Percentiles rank a stretch among this genome's conserved stretches.
Evolutionary conservation across 2,329 filamentous ascomycete genomes (phyloP).

Genomic region (Pezicula radicicola): DNA sequence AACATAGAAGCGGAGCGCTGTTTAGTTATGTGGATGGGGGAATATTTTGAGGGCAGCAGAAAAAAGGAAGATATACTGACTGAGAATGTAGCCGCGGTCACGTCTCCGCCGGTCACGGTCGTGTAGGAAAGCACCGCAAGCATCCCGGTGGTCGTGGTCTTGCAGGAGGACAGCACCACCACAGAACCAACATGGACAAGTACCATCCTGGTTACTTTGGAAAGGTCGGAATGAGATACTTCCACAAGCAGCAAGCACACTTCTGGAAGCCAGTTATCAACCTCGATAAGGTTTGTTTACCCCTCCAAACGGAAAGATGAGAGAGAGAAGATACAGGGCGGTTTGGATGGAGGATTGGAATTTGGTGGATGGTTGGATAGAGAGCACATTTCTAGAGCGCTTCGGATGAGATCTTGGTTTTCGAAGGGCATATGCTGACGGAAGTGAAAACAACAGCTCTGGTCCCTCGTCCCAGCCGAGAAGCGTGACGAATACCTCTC

Average conservation of each 20-base stretch:
- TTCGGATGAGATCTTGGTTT: background rate
- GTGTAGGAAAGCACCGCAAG: slow-evolving; percentile 99
- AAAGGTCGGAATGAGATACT: slow-evolving; percentile 93
- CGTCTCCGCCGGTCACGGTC: slow-evolving; percentile 97
- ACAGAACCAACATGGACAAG: slow-evolving; percentile 88
- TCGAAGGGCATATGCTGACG: slow-evolving; percentile 17
- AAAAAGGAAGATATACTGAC: slow-evolving; percentile 23
- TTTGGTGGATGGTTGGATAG: background rate
- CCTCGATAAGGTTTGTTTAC: slow-evolving; percentile 80
- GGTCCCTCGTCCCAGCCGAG: slow-evolving; percentile 91
- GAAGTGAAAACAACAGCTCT: slow-evolving; percentile 59
- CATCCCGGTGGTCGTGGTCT: slow-evolving; percentile 77
- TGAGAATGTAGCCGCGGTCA: slow-evolving; percentile 75
- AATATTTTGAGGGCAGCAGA: background rate
- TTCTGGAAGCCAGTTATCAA: slow-evolving; percentile 99
- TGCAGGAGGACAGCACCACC: slow-evolving; percentile 99
- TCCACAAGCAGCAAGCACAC: slow-evolving; percentile 94
- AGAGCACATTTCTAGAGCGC: background rate
- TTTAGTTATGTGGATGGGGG: no score
- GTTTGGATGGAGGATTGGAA: background rate
- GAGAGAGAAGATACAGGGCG: background rate
- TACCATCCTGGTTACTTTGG: slow-evolving; percentile 99
- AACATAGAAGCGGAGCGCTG: slow-evolving; percentile 1
- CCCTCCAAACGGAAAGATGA: background rate
- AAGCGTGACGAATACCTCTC: slow-evolving; percentile 88